A percentile compares a stretch with the other conserved stretches of the same genome.
These are phyloP conservation scores for Penicillium sp. DNA, from an alignment of 2,329 filamentous ascomycete species.

Conservation along the genomic window DNA sequence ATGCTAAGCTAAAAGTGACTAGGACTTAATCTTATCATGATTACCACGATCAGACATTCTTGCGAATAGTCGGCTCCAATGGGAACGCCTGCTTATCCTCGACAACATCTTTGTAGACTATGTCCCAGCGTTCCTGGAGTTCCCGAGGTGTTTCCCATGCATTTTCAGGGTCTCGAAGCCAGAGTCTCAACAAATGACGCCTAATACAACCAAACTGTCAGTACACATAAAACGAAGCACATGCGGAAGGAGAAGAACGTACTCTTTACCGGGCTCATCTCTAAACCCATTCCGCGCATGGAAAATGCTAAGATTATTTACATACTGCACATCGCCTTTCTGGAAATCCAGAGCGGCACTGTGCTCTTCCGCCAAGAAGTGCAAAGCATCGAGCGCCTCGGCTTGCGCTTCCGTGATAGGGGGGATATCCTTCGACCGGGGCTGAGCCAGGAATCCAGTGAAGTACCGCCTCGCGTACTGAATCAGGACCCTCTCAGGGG, in stretches of 20 bases:
- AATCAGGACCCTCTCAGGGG: slow-evolving; percentile 55
- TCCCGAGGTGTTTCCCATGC: slow-evolving; percentile 44
- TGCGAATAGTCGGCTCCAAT: slow-evolving; percentile 37
- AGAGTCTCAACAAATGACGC: slow-evolving; percentile 48
- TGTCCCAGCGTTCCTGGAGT: slow-evolving; percentile 38
- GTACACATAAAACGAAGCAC: neutral
- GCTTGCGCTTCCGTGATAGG: slow-evolving; percentile 52
- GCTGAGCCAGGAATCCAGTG: slow-evolving; percentile 48
- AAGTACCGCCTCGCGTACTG: slow-evolving; percentile 61
- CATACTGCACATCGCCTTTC: slow-evolving; percentile 51
- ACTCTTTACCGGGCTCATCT: slow-evolving; percentile 39
- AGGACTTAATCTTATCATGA: neutral
- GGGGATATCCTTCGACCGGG: slow-evolving; percentile 43
- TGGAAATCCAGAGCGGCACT: slow-evolving; percentile 44
- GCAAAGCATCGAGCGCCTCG: slow-evolving; percentile 51
- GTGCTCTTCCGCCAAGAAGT: slow-evolving; percentile 48
- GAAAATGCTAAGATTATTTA: slow-evolving; percentile 54
- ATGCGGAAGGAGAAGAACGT: slow-evolving; percentile 13
- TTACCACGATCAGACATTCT: slow-evolving; percentile 12
- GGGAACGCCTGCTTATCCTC: slow-evolving; percentile 44
- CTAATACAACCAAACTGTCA: slow-evolving; percentile 18
- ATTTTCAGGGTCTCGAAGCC: slow-evolving; percentile 47
- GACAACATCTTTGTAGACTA: slow-evolving; percentile 40
- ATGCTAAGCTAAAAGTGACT: neutral
- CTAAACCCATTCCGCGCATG: slow-evolving; percentile 49